A percentile compares a stretch with the other conserved stretches of the same genome.
Conservation (phyloP, 768 basidiomycete species). For the Leccinum variicolor region DNA sequence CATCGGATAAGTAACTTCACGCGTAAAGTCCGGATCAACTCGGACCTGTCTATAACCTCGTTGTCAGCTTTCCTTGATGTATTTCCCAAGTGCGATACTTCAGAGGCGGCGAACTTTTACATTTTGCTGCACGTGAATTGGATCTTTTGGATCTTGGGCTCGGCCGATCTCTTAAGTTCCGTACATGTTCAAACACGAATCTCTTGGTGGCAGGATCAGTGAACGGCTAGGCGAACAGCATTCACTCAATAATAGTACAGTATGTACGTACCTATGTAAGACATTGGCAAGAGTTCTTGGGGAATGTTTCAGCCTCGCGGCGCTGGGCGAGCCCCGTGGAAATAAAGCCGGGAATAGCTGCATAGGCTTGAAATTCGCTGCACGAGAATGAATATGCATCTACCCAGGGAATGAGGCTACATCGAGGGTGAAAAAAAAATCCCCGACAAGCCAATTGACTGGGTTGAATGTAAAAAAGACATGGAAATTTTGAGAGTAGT, state of each 20-base stretch:
- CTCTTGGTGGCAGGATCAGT: not conserved
- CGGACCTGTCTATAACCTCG: not conserved
- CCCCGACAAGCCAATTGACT: slow-evolving; percentile 30
- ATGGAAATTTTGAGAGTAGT: not conserved
- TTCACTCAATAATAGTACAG: not conserved
- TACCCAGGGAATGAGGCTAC: slow-evolving; percentile 36
- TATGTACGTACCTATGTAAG: slow-evolving; percentile 10
- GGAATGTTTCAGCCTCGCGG: slow-evolving; percentile 11
- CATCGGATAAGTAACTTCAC: not conserved
- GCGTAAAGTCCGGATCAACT: not conserved
- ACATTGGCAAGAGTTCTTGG: not conserved
- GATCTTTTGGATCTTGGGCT: too few species aligned
- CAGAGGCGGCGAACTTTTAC: not conserved
- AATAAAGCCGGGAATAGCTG: not conserved
- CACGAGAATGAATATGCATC: slow-evolving; percentile 16
- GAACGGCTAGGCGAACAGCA: not conserved
- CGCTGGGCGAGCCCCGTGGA: not conserved
- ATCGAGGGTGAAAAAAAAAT: slow-evolving; percentile 8
- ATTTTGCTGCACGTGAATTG: not conserved
- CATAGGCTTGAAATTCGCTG: not conserved
- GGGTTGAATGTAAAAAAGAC: slow-evolving; percentile 7
- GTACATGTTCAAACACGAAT: not conserved
- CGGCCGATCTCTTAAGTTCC: not conserved
- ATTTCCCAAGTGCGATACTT: not conserved
- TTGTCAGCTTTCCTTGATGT: not conserved